These are phyloP conservation scores for Xylogone sp. DNA, from an alignment of 2,329 filamentous ascomycete species.

Conservation along the genomic window DNA sequence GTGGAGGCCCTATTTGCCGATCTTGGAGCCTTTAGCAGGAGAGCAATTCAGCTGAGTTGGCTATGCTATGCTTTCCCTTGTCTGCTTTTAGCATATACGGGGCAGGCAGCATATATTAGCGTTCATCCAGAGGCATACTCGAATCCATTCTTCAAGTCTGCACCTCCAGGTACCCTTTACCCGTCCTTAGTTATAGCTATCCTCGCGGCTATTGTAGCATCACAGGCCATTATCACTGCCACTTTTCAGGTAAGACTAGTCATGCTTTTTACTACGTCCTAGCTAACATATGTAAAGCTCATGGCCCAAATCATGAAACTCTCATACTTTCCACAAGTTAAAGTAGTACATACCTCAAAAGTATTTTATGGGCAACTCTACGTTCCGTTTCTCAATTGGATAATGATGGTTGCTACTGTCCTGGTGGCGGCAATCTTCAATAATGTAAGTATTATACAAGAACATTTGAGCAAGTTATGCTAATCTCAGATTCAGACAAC, in stretches of 20 bases:
- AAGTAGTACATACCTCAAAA: slow-evolving; percentile 66
- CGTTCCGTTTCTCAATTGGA: slow-evolving; percentile 71
- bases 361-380: slow-evolving; percentile 72
- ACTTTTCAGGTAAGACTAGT: slow-evolving; percentile 54
- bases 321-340: slow-evolving; percentile 72
- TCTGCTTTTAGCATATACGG: slow-evolving; percentile 41
- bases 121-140: slow-evolving; percentile 53
- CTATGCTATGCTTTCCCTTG: slow-evolving; percentile 65
- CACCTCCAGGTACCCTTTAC: slow-evolving; percentile 64
- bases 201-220: slow-evolving; percentile 71
- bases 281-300: slow-evolving; percentile 34
- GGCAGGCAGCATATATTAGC: slow-evolving; percentile 70
- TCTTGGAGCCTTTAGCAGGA: slow-evolving; percentile 66
- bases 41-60: slow-evolving; percentile 72
- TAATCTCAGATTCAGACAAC: slow-evolving; percentile 45
- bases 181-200: slow-evolving; percentile 66
- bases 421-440: slow-evolving; percentile 70
- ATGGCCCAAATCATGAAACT: slow-evolving; percentile 69
- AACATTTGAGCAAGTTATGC: too few relatives aligned
- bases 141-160: slow-evolving; percentile 72
- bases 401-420: slow-evolving; percentile 70
- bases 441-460: slow-evolving; percentile 44
- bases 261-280: not conserved
- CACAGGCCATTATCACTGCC: slow-evolving; percentile 74
- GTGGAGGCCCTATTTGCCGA: slow-evolving; percentile 77